These are phyloP conservation scores for Sisymbrium altissimum DNA, from an alignment of 345 rosid genomes.

Conservation along the genomic window DNA sequence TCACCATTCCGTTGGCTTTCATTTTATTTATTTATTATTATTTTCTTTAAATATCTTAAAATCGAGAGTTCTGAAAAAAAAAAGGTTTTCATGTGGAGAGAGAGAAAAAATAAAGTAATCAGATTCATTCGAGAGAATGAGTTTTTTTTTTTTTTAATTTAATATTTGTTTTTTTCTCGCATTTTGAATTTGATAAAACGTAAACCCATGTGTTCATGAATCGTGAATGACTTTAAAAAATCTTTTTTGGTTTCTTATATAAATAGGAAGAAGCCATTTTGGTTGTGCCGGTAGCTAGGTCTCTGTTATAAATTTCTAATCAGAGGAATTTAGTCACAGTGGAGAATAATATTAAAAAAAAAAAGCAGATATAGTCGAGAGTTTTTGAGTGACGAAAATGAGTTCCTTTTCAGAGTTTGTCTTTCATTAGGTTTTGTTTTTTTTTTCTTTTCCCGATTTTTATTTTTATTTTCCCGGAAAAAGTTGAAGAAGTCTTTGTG, in stretches of 20 bases:
- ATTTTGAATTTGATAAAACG: slow-evolving; percentile 6
- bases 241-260: neutral
- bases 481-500: slow-evolving; percentile 41
- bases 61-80: neutral
- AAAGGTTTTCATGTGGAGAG: slow-evolving; percentile 19
- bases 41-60: neutral
- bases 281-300: slow-evolving; percentile 4
- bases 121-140: neutral
- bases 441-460: slow-evolving; percentile 1
- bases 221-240: neutral
- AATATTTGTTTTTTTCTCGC: neutral
- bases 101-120: neutral
- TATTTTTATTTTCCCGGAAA: neutral
- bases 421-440: slow-evolving; percentile 19
- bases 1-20: slow-evolving; percentile 50
- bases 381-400: neutral
- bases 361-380: slow-evolving; percentile 26
- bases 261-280: slow-evolving; percentile 14
- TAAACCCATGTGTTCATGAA: slow-evolving; percentile 23
- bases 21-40: slow-evolving; percentile 1
- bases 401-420: slow-evolving; percentile 39
- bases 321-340: slow-evolving; percentile 4
- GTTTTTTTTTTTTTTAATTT: neutral
- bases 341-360: slow-evolving; percentile 32
- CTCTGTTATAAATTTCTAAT: neutral